These are phyloP conservation scores for Globisporangium yorkense DNA, from an alignment of 352 stramenopile species.

Conservation along the genomic window DNA sequence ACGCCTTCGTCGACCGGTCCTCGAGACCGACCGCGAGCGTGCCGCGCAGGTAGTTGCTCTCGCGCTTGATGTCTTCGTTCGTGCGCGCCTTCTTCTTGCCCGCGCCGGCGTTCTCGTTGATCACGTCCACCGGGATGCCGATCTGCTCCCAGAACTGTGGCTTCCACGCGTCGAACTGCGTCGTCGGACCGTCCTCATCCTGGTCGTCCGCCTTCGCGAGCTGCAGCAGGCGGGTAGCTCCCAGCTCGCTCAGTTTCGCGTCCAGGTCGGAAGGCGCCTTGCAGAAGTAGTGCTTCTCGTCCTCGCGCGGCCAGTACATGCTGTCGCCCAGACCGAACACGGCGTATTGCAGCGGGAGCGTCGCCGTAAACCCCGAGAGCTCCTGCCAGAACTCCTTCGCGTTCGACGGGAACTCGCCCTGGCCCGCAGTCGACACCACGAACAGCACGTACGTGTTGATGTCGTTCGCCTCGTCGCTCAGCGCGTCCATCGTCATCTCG, in stretches of 20 bases:
- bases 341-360: conserved; percentile 64
- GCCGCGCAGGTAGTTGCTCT: conserved; percentile 74
- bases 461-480: conserved; percentile 65
- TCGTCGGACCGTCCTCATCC: conserved; percentile 69
- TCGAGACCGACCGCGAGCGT: conserved; percentile 62
- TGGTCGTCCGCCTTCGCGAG: conserved; percentile 75
- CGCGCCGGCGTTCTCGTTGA: conserved; percentile 25
- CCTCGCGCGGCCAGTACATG: conserved; percentile 74
- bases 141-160: conserved; percentile 69
- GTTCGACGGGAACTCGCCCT: conserved; percentile 78
- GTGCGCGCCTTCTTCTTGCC: conserved; percentile 69
- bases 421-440: conserved; percentile 71
- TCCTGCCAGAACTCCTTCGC: conserved; percentile 77
- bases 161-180: conserved; percentile 72
- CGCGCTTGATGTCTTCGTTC: conserved; percentile 81
- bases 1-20: conserved; percentile 66
- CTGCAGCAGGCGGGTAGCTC: conserved; percentile 49
- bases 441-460: conserved; percentile 71
- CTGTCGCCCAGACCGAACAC: conserved; percentile 80
- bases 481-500: conserved; percentile 63
- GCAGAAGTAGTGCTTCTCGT: conserved; percentile 85
- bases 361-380: conserved; percentile 47
- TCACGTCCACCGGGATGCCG: conserved; percentile 50
- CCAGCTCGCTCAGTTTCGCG: conserved; percentile 67
- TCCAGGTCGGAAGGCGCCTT: conserved; percentile 66